Conservation (phyloP, 306 rosid genomes). For the Gillenia trifoliata region DNA sequence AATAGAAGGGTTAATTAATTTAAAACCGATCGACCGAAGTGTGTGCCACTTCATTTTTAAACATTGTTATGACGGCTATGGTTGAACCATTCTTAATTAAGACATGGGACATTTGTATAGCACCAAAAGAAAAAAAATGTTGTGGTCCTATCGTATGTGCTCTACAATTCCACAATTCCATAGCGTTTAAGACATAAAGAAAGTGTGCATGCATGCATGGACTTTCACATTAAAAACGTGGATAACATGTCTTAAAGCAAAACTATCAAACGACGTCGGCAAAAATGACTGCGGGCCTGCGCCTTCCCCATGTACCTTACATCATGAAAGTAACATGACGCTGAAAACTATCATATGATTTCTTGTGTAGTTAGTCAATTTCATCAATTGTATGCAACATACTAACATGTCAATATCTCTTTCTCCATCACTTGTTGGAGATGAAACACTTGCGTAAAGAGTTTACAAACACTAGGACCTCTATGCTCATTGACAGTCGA, state of each 20-base stretch:
- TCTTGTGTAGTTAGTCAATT: background rate
- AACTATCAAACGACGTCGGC: background rate
- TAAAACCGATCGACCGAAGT: background rate
- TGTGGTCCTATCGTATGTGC: background rate
- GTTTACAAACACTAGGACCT: background rate
- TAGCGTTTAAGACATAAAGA: background rate
- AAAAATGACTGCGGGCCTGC: slow-evolving; percentile 2
- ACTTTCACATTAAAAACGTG: slow-evolving; percentile 20
- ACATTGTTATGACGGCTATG: background rate
- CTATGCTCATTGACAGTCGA: background rate
- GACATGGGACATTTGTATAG: background rate
- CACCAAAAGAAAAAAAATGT: background rate
- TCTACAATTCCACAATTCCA: background rate
- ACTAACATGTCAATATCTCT: background rate
- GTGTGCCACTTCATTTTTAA: background rate
- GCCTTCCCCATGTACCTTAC: background rate
- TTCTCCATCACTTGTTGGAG: background rate
- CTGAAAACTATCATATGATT: no score
- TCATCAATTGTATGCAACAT: background rate
- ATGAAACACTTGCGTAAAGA: background rate
- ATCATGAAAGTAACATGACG: background rate
- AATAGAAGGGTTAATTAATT: background rate
- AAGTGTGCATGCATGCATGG: background rate
- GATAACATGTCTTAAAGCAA: background rate
- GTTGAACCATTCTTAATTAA: background rate